Percentiles rank a stretch among this genome's conserved stretches.
Conservation (phyloP, 2,329 filamentous ascomycete genomes). For the Pseudogymnoascus sp. region DNA sequence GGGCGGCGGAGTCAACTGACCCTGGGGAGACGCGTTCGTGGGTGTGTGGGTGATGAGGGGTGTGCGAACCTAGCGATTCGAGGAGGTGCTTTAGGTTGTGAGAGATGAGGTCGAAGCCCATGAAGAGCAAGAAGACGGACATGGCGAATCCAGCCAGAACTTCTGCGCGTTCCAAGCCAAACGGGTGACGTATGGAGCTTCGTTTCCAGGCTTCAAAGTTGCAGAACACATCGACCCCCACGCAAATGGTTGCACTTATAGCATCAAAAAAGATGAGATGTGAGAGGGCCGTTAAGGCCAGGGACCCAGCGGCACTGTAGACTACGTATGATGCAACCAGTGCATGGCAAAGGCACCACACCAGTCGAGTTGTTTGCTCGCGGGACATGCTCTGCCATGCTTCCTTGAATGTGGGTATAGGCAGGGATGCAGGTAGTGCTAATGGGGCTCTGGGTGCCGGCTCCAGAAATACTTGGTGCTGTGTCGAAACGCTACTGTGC, state of each 20-base stretch:
- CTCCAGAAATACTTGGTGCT: constrained; percentile 93
- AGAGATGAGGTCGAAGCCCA: constrained; percentile 89
- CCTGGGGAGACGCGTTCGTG: constrained; percentile 64
- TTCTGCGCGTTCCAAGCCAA: constrained; percentile 83
- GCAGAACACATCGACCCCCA: constrained; percentile 81
- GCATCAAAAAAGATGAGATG: constrained; percentile 95
- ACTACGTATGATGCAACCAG: constrained; percentile 76
- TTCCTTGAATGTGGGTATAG: constrained; percentile 81
- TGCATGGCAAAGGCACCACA: constrained; percentile 87
- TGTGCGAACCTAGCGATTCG: constrained; percentile 60
- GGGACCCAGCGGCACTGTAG: constrained; percentile 74
- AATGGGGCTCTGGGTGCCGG: constrained; percentile 78
- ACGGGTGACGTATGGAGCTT: constrained; percentile 86
- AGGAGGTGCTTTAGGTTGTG: constrained; percentile 92
- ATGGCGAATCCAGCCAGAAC: constrained; percentile 93
- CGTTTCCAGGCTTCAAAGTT: constrained; percentile 98
- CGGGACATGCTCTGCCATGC: constrained; percentile 83
- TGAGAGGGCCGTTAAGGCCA: constrained; percentile 85
- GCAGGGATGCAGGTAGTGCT: constrained; percentile 82
- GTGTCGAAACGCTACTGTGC: constrained; percentile 80
- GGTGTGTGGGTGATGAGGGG: constrained; percentile 60
- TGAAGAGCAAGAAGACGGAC: constrained; percentile 94
- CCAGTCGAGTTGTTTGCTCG: constrained; percentile 73
- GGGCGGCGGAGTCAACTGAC: constrained; percentile 71
- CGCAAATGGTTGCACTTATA: constrained; percentile 82